These are phyloP conservation scores for Sonneratia caseolaris DNA, from an alignment of 345 rosid species.

Conservation along the genomic window DNA sequence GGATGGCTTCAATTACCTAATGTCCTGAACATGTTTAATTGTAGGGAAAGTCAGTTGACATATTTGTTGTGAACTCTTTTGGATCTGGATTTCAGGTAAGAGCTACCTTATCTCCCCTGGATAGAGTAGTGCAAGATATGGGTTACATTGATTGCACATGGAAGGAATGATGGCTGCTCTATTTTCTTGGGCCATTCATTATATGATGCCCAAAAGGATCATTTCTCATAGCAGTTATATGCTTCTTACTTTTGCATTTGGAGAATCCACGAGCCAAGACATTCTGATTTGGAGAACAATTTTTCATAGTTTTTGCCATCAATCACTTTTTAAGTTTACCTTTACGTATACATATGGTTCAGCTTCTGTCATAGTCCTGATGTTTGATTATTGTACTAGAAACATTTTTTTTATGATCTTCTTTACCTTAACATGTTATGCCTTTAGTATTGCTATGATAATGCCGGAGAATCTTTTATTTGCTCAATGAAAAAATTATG, in stretches of 20 bases:
- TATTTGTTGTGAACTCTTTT: constrained; percentile 85
- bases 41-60: constrained; percentile 86
- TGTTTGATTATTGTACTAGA: neutral
- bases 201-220: neutral
- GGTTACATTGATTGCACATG: neutral
- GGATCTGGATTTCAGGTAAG: constrained; percentile 93
- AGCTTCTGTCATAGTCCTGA: neutral
- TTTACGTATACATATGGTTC: neutral
- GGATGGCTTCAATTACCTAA: constrained; percentile 9
- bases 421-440: neutral
- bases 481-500: neutral
- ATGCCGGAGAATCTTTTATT: neutral
- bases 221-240: neutral
- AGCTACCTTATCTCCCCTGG: neutral
- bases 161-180: neutral
- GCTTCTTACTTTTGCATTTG: neutral
- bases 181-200: neutral
- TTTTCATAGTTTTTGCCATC: neutral
- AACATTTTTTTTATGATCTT: neutral
- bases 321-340: neutral
- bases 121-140: neutral
- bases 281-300: neutral
- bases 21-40: constrained; percentile 12
- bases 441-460: neutral
- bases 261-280: neutral